These are phyloP conservation scores for Aspergillus arachidicola DNA, from an alignment of 2,329 filamentous ascomycete genomes.

Conservation along the genomic window DNA sequence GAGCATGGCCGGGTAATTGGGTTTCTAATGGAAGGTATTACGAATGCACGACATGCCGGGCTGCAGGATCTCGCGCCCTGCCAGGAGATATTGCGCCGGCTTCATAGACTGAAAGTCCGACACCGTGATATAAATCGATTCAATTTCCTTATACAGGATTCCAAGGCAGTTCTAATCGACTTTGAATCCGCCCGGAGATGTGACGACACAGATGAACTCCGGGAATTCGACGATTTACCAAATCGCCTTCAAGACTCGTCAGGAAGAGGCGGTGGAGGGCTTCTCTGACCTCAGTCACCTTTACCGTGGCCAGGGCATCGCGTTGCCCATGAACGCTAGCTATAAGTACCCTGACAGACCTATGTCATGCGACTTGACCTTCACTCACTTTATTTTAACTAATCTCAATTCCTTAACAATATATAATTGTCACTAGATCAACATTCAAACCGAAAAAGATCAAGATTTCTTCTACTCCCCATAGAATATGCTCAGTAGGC, in stretches of 20 bases:
- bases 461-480: too few species aligned
- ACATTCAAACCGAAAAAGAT: too few species aligned
- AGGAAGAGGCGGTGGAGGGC: neutral
- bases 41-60: slow-evolving; percentile 26
- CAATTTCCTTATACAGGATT: slow-evolving; percentile 28
- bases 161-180: slow-evolving; percentile 29
- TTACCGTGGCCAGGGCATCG: too few species aligned
- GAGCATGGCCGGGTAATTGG: slow-evolving; percentile 45
- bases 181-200: slow-evolving; percentile 31
- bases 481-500: neutral
- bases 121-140: slow-evolving; percentile 34
- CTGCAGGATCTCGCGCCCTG: slow-evolving; percentile 25
- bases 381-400: too few species aligned
- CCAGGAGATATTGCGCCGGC: slow-evolving; percentile 20
- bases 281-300: neutral
- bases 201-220: slow-evolving; percentile 20
- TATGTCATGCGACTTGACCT: too few species aligned
- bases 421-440: too few species aligned
- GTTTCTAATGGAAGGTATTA: slow-evolving; percentile 39
- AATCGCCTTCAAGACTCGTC: neutral
- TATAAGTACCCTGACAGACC: too few species aligned
- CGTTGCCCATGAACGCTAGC: too few species aligned
- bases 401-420: too few species aligned
- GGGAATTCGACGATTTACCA: slow-evolving; percentile 21
- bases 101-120: slow-evolving; percentile 29